These are phyloP conservation scores for Massarina eburnea DNA, from an alignment of 2,329 filamentous ascomycete species.

Conservation along the genomic window DNA sequence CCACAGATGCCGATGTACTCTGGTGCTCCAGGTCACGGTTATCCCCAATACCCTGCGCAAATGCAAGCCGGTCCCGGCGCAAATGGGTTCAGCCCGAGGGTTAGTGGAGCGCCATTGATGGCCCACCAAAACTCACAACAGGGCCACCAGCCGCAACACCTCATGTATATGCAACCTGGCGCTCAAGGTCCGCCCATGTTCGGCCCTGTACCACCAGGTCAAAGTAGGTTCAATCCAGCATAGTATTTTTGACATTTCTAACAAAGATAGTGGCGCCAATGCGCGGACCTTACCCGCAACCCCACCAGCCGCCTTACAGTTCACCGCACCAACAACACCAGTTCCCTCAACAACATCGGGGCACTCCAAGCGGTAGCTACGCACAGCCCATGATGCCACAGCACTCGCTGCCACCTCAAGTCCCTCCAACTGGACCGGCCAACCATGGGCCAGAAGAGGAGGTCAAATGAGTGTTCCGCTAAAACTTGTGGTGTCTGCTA, in stretches of 20 bases:
- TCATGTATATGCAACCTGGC: conserved; percentile 75
- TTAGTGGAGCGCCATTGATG: conserved; percentile 83
- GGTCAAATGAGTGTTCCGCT: conserved; percentile 34
- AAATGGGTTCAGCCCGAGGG: conserved; percentile 82
- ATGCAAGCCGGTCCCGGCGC: conserved; percentile 60
- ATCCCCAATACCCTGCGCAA: conserved; percentile 61
- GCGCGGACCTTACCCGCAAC: conserved; percentile 42
- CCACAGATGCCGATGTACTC: conserved; percentile 85
- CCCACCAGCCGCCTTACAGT: conserved; percentile 44
- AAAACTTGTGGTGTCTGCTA: not conserved
- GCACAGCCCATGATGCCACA: conserved; percentile 47
- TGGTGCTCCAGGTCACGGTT: conserved; percentile 63
- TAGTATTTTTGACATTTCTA: conserved; percentile 4
- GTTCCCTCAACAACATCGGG: conserved; percentile 43
- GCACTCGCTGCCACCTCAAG: conserved; percentile 42
- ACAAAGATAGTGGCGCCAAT: conserved; percentile 40
- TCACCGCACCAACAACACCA: conserved; percentile 45
- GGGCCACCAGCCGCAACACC: conserved; percentile 68
- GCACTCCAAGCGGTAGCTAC: conserved; percentile 44
- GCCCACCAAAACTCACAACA: conserved; percentile 92
- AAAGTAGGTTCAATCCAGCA: conserved; percentile 62
- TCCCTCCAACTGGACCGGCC: conserved; percentile 36
- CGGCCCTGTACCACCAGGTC: conserved; percentile 68
- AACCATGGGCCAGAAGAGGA: conserved; percentile 40
- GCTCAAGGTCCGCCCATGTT: conserved; percentile 76